Percentiles rank a stretch among this genome's conserved stretches.
Conservation (phyloP, 1,139 yeast genomes). For the Geotrichum fermentans region DNA sequence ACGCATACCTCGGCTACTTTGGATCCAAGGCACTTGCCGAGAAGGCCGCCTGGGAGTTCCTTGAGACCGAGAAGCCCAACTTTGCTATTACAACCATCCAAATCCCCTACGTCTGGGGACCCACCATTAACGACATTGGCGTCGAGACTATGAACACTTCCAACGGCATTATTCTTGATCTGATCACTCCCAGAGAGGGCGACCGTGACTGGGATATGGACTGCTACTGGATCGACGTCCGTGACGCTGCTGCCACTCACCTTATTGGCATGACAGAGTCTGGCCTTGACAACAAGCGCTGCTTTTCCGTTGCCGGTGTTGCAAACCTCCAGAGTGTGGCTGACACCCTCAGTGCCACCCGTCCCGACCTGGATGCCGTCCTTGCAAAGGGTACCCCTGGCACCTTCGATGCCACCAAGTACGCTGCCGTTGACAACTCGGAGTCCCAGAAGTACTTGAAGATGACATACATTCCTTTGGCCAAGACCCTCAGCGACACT, state of each 20-base stretch:
- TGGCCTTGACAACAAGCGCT: slow-evolving; percentile 38
- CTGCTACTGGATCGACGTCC: slow-evolving; percentile 15
- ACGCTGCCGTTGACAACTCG: slow-evolving; percentile 22
- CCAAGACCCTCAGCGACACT: slow-evolving; percentile 24
- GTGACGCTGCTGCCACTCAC: slow-evolving; percentile 17
- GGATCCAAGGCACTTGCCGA: slow-evolving; percentile 41
- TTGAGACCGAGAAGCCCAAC: slow-evolving; percentile 35
- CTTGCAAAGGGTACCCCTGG: slow-evolving; percentile 4
- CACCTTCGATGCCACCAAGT: not conserved
- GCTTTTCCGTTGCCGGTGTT: slow-evolving; percentile 37
- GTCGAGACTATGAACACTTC: slow-evolving; percentile 34
- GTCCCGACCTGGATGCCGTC: slow-evolving; percentile 13
- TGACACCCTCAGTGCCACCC: slow-evolving; percentile 33
- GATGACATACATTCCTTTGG: slow-evolving; percentile 25
- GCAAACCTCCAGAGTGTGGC: slow-evolving; percentile 35
- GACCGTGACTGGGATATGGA: not conserved
- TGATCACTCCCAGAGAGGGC: not conserved
- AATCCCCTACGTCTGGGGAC: slow-evolving; percentile 50
- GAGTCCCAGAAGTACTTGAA: slow-evolving; percentile 23
- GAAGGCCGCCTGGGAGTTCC: slow-evolving; percentile 44
- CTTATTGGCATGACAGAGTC: slow-evolving; percentile 22
- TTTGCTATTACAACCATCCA: slow-evolving; percentile 42
- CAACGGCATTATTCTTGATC: slow-evolving; percentile 1
- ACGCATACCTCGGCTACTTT: slow-evolving; percentile 32
- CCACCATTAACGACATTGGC: slow-evolving; percentile 33